Evolutionary conservation across 768 basidiomycete species (phyloP).

Genomic region (Hypsizygus marmoreus): DNA sequence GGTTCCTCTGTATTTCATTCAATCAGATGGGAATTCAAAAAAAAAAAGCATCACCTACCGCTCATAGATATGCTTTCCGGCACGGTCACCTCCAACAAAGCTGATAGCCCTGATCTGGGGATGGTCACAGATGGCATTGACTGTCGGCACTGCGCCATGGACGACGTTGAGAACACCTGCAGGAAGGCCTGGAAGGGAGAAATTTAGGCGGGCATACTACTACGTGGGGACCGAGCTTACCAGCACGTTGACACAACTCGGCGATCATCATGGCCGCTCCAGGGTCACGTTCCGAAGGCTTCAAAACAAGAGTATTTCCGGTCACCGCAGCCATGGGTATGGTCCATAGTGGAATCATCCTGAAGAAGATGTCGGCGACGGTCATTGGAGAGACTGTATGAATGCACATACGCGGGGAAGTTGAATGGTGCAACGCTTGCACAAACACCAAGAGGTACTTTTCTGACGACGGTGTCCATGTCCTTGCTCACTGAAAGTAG

Average conservation of each 20-base stretch:
- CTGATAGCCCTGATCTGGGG: slow-evolving; percentile 91
- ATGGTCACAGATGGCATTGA: slow-evolving; percentile 93
- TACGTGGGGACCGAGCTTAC: slow-evolving; percentile 29
- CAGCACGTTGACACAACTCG: slow-evolving; percentile 88
- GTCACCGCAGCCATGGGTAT: slow-evolving; percentile 88
- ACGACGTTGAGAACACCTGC: slow-evolving; percentile 89
- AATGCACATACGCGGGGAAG: slow-evolving; percentile 72
- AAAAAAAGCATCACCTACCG: slow-evolving; percentile 41
- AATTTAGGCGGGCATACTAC: neutral
- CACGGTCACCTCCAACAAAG: slow-evolving; percentile 93
- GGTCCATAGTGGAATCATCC: slow-evolving; percentile 97
- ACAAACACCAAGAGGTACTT: slow-evolving; percentile 85
- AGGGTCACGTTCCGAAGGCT: slow-evolving; percentile 95
- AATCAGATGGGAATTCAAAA: slow-evolving; percentile 5
- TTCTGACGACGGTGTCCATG: slow-evolving; percentile 92
- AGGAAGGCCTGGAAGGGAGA: slow-evolving; percentile 57
- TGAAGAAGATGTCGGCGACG: slow-evolving; percentile 23
- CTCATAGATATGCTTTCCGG: slow-evolving; percentile 93
- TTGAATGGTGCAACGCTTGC: slow-evolving; percentile 89
- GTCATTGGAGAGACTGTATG: slow-evolving; percentile 2
- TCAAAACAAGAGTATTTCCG: slow-evolving; percentile 92
- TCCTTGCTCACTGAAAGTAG: slow-evolving; percentile 77
- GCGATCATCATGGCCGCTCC: slow-evolving; percentile 98
- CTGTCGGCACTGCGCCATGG: slow-evolving; percentile 87
- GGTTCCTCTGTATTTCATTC: slow-evolving; percentile 57